Conservation (phyloP, 108 stramenopile genomes). For the Fragilariopsis cylindrus region DNA sequence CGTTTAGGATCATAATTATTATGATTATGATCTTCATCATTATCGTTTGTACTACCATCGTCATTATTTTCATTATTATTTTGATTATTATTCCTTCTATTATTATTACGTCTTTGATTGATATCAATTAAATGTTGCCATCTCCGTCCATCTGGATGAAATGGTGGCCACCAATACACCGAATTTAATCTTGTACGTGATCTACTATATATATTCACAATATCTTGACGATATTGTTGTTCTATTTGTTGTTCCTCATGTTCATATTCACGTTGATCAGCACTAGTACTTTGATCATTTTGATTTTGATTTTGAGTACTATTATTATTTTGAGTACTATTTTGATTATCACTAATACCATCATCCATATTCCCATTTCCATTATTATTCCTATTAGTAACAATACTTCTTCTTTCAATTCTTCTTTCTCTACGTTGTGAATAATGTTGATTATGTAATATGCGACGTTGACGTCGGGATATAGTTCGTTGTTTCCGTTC, state of each 20-base stretch:
- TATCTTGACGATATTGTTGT: neutral
- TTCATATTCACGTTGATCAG: neutral
- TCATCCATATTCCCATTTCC: neutral
- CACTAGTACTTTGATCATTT: neutral
- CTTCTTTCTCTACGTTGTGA: no score
- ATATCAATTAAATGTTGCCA: neutral
- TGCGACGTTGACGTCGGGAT: no score
- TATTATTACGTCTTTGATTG: neutral
- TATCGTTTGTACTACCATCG: no score
- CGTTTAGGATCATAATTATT: neutral
- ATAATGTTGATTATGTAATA: no score
- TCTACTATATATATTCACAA: neutral
- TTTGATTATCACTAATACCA: neutral
- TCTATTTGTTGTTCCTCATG: neutral
- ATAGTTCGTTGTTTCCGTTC: neutral
- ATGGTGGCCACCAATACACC: slow-evolving; percentile 10
- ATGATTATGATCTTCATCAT: neutral
- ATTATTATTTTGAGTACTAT: no score
- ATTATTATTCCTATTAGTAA: neutral
- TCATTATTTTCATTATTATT: no score
- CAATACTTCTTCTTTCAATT: no score
- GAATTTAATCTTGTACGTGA: neutral
- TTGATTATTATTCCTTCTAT: no score
- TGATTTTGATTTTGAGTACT: no score
- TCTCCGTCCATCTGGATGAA: neutral